Evolutionary conservation across 2,329 filamentous ascomycete species (phyloP), one percentile per base, ranked within the genome.

Genomic region (Chaetomium olivaceum): DNA sequence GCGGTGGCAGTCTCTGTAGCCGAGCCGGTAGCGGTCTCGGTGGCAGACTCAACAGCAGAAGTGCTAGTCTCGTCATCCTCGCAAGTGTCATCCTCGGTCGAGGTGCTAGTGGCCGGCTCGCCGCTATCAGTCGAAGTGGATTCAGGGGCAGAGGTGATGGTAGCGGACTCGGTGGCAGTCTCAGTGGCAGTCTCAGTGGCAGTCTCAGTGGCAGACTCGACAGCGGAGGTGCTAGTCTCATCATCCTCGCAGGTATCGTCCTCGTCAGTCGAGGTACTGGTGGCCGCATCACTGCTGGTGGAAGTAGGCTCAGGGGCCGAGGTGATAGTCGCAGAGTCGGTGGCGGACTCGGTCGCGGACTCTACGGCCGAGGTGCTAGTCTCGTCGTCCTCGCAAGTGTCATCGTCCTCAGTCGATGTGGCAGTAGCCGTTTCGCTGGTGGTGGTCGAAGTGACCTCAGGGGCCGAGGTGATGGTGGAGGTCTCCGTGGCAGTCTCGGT

Each of bases 81-180:
- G 23, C 58, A 61, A n/a, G 48, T 43, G 39, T 61, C 58, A 19
- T 61, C 48, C 8, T 56, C 52, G 19, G 60, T 56, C 4, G 60
- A 62, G 14, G 60, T 62, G 60, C 60, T 62, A 14, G 33, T 62
- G 12, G 60, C 51, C 19, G 36, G 33, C 12, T 39, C 21, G 29
- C 23, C 36, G 56, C 55, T 55, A 12, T 64, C 69, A 56, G 46
- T 48, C n/a, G 71, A 72, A n/a, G 73, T 75, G 14, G 70, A 62
- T 67, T 74, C 76, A 64, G 76, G 71, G 52, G 75, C 76, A 25
- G 74, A 76, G 19, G 75, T 77, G 29, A 74, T 75, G 27, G 60
- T 64, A n/a, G 62, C 43, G 25, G 62, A 58, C 25, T 59, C 59
- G 14, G 63, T 62, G 6, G 58, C 39, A 48, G 66, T n/a, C 25